Percentiles rank a stretch among this genome's conserved stretches.
Evolutionary conservation across 371 early-diverging fungal genomes (phyloP).

Genomic region (Nematocida minor): DNA sequence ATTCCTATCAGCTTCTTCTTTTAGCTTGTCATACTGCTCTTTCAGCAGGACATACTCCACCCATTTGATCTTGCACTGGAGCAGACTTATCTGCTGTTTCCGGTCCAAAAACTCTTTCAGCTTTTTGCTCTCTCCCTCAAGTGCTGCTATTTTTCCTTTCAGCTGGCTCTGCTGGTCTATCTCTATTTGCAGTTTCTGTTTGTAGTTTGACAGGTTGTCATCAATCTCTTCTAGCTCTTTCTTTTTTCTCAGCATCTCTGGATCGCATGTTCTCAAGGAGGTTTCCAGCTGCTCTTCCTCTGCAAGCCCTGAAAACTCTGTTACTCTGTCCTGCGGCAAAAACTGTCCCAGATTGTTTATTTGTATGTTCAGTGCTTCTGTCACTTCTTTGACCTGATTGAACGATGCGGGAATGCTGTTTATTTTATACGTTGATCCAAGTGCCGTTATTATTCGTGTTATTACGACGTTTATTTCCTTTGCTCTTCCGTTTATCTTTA

Average conservation of each 20-base stretch:
- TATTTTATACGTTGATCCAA: slow-evolving; percentile 53
- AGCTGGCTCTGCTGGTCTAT: slow-evolving; percentile 21
- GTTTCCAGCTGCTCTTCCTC: slow-evolving; percentile 58
- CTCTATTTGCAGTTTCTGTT: slow-evolving; percentile 17
- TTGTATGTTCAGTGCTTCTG: slow-evolving; percentile 52
- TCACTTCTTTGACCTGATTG: slow-evolving; percentile 42
- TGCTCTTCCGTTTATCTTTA: slow-evolving; percentile 7
- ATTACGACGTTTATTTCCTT: slow-evolving; percentile 32
- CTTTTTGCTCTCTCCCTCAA: slow-evolving; percentile 53
- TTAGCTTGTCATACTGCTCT: not conserved
- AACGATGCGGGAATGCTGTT: slow-evolving; percentile 41
- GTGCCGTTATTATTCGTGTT: slow-evolving; percentile 20
- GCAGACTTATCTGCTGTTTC: slow-evolving; percentile 27
- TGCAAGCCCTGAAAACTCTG: slow-evolving; percentile 61
- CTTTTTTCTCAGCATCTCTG: slow-evolving; percentile 39
- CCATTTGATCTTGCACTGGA: slow-evolving; percentile 60
- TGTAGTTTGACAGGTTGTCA: not conserved
- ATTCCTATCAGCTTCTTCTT: not conserved
- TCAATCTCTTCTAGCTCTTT: slow-evolving; percentile 24
- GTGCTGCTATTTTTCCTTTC: slow-evolving; percentile 12
- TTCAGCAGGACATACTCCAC: slow-evolving; percentile 52
- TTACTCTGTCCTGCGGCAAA: slow-evolving; percentile 65
- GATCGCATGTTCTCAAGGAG: slow-evolving; percentile 38
- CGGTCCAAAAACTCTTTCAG: slow-evolving; percentile 39
- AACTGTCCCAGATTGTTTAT: slow-evolving; percentile 62